Percentiles rank a stretch among this genome's conserved stretches.
Conservation (phyloP, 2,329 filamentous ascomycete genomes). For the Fusarium musae region DNA sequence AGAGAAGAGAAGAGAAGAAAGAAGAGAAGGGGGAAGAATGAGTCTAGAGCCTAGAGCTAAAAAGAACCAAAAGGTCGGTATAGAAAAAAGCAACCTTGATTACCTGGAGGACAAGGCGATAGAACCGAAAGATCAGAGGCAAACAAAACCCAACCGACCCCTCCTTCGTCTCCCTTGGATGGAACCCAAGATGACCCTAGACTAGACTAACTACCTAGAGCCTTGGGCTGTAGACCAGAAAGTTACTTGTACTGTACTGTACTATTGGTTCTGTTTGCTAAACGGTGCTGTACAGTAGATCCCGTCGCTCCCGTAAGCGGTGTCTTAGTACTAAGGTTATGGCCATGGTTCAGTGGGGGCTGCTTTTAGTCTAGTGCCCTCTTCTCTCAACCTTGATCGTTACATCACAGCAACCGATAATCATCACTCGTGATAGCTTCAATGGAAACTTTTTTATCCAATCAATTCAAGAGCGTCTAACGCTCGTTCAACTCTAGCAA, state of each 20-base stretch:
- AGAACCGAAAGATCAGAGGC: neutral
- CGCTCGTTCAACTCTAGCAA: too few relatives aligned
- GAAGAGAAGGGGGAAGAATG: neutral
- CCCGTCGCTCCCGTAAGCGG: slow-evolving; percentile 9
- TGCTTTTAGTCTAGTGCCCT: neutral
- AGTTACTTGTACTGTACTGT: neutral
- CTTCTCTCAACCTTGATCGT: neutral
- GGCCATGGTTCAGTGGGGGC: neutral
- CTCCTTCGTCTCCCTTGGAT: neutral
- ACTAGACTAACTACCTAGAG: neutral
- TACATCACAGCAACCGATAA: neutral
- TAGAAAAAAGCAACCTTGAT: slow-evolving; percentile 2
- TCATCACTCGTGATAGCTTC: neutral
- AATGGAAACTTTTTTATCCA: neutral
- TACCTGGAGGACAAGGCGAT: neutral
- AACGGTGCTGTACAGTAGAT: neutral
- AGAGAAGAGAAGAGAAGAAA: neutral
- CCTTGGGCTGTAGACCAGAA: neutral
- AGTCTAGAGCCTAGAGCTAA: neutral
- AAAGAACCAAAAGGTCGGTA: neutral
- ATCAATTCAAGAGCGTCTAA: neutral
- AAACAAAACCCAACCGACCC: neutral
- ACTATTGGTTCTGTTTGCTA: neutral
- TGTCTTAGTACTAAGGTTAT: neutral
- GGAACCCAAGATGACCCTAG: neutral